Conservation (phyloP, 192 early-diverging fungal genomes). For the Dispira simplex region DNA sequence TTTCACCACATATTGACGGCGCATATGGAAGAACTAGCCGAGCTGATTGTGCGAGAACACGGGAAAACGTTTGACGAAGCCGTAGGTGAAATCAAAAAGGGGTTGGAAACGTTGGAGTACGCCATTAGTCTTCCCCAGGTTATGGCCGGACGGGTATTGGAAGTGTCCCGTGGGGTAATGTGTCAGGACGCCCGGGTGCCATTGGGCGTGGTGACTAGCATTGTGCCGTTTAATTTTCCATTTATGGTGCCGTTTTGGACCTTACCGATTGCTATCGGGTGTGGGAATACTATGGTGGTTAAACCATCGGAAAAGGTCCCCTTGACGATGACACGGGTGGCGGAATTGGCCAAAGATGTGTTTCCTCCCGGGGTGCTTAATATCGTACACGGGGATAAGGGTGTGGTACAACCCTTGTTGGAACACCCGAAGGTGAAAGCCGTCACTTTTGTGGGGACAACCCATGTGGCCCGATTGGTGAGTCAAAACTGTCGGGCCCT, state of each 20-base stretch:
- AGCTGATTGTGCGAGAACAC: constrained; percentile 58
- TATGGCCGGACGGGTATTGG: constrained; percentile 37
- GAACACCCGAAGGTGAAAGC: constrained; percentile 46
- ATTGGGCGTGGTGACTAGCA: constrained; percentile 58
- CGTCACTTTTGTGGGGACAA: constrained; percentile 69
- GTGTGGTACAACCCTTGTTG: constrained; percentile 35
- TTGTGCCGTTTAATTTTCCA: constrained; percentile 76
- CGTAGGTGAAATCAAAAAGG: constrained; percentile 53
- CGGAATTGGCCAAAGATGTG: constrained; percentile 34
- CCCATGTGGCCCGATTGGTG: constrained; percentile 51
- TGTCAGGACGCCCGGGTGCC: constrained; percentile 48
- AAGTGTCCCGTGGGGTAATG: constrained; percentile 47
- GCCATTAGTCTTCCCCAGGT: constrained; percentile 49
- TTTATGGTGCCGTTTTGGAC: constrained; percentile 81
- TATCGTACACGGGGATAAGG: constrained; percentile 43
- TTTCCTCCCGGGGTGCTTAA: constrained; percentile 64
- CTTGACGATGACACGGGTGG: constrained; percentile 54
- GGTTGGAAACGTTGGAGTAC: constrained; percentile 67
- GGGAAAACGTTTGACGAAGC: constrained; percentile 67
- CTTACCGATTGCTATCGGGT: constrained; percentile 51
- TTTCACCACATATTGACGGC: constrained; percentile 37
- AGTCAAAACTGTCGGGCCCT: constrained; percentile 24
- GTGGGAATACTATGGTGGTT: constrained; percentile 55
- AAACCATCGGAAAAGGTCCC: constrained; percentile 78
- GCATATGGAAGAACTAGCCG: constrained; percentile 48